phyloP scores from a whole-genome alignment of 805 yeast species.

The Pichia sporocuriosa region DNA sequence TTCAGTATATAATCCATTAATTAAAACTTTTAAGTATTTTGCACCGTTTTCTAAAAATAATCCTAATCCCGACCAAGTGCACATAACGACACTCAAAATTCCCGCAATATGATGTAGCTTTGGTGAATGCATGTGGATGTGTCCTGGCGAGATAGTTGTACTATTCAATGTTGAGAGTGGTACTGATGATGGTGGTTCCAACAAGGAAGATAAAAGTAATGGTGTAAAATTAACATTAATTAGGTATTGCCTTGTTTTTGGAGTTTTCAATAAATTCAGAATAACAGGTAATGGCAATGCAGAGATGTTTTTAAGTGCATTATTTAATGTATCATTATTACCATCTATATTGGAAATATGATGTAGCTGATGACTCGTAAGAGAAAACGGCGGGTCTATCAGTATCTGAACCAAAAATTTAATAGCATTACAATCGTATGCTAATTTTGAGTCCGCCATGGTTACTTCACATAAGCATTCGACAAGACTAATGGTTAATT shows the following conservation, averaged over 20 bases:
- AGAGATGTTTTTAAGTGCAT: slow-evolving; percentile 4
- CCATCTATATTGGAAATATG: too few relatives aligned
- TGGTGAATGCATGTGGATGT: slow-evolving; percentile 41
- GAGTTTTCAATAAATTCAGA: slow-evolving; percentile 49
- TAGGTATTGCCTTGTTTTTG: slow-evolving; percentile 45
- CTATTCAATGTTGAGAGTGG: neutral
- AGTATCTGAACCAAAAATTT: slow-evolving; percentile 7
- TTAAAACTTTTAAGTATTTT: slow-evolving; percentile 47
- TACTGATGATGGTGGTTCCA: slow-evolving; percentile 33
- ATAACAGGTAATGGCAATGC: slow-evolving; percentile 22
- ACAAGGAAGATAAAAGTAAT: slow-evolving; percentile 59
- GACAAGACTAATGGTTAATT: neutral
- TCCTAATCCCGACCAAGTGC: slow-evolving; percentile 71
- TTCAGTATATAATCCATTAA: slow-evolving; percentile 43
- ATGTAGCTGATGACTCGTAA: neutral
- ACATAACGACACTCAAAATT: slow-evolving; percentile 53
- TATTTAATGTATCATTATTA: too few relatives aligned
- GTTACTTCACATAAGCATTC: slow-evolving; percentile 10
- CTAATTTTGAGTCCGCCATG: slow-evolving; percentile 3
- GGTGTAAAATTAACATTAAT: slow-evolving; percentile 59
- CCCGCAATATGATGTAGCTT: slow-evolving; percentile 55
- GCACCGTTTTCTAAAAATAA: slow-evolving; percentile 54
- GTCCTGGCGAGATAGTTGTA: slow-evolving; percentile 8
- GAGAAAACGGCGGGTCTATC: slow-evolving; percentile 13
- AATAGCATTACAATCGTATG: slow-evolving; percentile 6